Evolutionary conservation across 78 protist species (phyloP).

Genomic region (Dictyostelium firmibasis): DNA sequence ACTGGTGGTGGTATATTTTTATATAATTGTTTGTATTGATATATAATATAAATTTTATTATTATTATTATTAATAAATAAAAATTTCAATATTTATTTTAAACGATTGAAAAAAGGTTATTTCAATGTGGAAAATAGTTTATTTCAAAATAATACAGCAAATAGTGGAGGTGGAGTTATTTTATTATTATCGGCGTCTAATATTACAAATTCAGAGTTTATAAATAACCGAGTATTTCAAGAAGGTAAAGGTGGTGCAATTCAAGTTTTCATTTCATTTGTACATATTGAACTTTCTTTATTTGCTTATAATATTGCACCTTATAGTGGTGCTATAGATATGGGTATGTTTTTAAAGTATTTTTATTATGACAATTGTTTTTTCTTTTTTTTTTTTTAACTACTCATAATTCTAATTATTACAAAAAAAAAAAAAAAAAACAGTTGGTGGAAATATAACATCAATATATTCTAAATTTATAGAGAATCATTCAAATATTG

Average conservation of each 20-base stretch:
- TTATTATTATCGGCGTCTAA: not conserved
- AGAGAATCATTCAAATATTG: slow-evolving; percentile 37
- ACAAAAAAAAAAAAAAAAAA: not conserved
- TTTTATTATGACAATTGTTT: too few species aligned
- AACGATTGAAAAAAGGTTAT: not conserved
- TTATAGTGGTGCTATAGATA: slow-evolving; percentile 51
- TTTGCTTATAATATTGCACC: slow-evolving; percentile 50
- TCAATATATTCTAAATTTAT: not conserved
- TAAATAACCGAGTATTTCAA: not conserved
- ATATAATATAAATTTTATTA: too few species aligned
- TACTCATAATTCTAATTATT: not conserved
- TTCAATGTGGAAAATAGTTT: not conserved
- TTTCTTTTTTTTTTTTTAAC: not conserved
- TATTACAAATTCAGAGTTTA: not conserved
- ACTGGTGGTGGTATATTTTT: slow-evolving; percentile 1
- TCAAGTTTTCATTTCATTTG: not conserved
- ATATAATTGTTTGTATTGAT: not conserved
- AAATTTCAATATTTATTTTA: not conserved
- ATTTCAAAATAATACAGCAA: slow-evolving; percentile 3
- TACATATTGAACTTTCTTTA: not conserved
- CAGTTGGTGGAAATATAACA: slow-evolving; percentile 24
- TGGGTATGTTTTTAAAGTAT: not conserved
- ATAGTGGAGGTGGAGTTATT: slow-evolving; percentile 29
- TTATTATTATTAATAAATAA: not conserved
- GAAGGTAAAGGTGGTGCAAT: slow-evolving; percentile 68